Conservation (phyloP, 768 basidiomycete genomes). For the Rhizopogon rudus region DNA sequence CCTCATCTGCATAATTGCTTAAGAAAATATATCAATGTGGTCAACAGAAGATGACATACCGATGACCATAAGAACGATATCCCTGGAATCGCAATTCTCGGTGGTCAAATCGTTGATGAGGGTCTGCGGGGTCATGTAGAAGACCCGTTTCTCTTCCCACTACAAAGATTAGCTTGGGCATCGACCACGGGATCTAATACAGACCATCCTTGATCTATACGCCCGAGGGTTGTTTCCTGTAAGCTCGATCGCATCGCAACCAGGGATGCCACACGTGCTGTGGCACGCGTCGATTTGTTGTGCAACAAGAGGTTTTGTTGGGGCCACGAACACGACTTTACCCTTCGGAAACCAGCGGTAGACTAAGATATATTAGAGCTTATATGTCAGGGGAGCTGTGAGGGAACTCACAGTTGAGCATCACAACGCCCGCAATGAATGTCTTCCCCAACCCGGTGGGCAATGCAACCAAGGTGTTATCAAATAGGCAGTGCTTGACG, state of each 20-base stretch:
- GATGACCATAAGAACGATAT: constrained; percentile 84
- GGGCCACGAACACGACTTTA: constrained; percentile 92
- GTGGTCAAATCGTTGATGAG: constrained; percentile 78
- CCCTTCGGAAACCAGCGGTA: constrained; percentile 93
- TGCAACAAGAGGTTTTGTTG: constrained; percentile 92
- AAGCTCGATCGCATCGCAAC: constrained; percentile 77
- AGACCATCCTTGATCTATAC: constrained; percentile 55
- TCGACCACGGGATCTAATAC: constrained; percentile 15
- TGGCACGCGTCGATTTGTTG: constrained; percentile 96
- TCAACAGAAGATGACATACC: constrained; percentile 40
- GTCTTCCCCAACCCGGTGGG: constrained; percentile 98
- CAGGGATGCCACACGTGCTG: constrained; percentile 88
- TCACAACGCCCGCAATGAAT: constrained; percentile 94
- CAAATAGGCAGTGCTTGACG: constrained; percentile 75
- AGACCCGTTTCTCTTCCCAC: constrained; percentile 83
- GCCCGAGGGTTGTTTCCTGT: constrained; percentile 66
- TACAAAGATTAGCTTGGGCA: constrained; percentile 19
- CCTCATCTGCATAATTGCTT: constrained; percentile 64
- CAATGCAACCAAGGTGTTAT: constrained; percentile 90
- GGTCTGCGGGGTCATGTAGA: constrained; percentile 97
- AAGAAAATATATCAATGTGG: neutral
- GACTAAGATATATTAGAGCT: constrained; percentile 36
- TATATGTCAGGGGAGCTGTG: neutral
- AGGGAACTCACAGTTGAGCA: constrained; percentile 79
- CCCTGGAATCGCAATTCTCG: constrained; percentile 68